Evolutionary conservation across 176 grass and related monocot species (phyloP).

Genomic region (Bromus sterilis): DNA sequence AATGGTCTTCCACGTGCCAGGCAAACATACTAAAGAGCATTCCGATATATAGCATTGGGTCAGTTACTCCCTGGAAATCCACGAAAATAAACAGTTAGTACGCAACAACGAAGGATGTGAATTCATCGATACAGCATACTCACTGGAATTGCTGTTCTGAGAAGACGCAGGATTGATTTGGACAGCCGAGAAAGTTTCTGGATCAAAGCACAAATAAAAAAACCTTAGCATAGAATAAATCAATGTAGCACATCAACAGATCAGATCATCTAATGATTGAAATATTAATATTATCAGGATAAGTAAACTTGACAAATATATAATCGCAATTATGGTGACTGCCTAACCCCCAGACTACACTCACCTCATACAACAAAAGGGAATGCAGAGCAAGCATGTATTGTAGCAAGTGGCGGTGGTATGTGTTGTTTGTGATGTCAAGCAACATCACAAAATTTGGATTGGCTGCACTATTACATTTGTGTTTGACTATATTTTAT

Average conservation of each 20-base stretch:
- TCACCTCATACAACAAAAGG: background rate
- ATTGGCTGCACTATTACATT: too few relatives aligned
- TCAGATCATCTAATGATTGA: constrained; percentile 3
- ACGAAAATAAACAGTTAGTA: constrained; percentile 12
- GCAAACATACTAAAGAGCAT: constrained; percentile 99
- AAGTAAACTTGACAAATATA: constrained; percentile 7
- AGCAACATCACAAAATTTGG: too few relatives aligned
- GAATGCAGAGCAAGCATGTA: background rate
- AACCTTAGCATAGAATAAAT: background rate
- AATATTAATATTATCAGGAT: background rate
- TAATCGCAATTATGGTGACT: constrained; percentile 1
- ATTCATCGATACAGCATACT: constrained; percentile 18
- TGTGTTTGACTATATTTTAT: too few relatives aligned
- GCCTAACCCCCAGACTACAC: background rate
- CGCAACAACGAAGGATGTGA: background rate
- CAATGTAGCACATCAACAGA: background rate
- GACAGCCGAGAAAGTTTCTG: constrained; percentile 84
- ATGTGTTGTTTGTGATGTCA: too few relatives aligned
- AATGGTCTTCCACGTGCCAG: constrained; percentile 99
- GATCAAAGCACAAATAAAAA: constrained; percentile 14
- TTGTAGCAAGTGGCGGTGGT: background rate
- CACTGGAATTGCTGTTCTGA: constrained; percentile 73
- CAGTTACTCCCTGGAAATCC: constrained; percentile 77
- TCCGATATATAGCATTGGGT: constrained; percentile 98
- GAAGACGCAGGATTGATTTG: constrained; percentile 76